Percentiles rank a stretch among this genome's conserved stretches.
These are phyloP conservation scores for Ganoderma resinaceum DNA, from an alignment of 1,284 basidiomycete genomes.

Conservation along the genomic window DNA sequence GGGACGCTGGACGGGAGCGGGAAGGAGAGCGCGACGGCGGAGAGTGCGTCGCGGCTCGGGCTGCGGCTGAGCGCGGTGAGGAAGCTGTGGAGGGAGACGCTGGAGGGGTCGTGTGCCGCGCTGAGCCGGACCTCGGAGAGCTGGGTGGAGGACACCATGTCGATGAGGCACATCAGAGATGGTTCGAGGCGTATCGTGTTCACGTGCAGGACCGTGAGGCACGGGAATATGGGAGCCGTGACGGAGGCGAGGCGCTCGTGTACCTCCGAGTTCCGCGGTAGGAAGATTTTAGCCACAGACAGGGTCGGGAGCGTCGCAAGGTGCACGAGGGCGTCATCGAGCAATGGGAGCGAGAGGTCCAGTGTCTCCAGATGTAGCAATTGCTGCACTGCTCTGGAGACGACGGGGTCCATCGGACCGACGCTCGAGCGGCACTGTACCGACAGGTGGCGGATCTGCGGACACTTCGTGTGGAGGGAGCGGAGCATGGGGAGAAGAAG, in stretches of 20 bases:
- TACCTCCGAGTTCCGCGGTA: slow-evolving; percentile 18
- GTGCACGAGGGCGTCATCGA: slow-evolving; percentile 26
- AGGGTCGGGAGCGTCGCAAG: slow-evolving; percentile 23
- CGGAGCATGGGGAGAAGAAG: slow-evolving; percentile 28
- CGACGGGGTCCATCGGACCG: slow-evolving; percentile 22
- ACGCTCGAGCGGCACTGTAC: slow-evolving; percentile 29
- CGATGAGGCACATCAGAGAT: slow-evolving; percentile 16
- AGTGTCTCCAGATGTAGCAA: slow-evolving; percentile 26
- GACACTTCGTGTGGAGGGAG: slow-evolving; percentile 23
- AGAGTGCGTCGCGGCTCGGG: slow-evolving; percentile 20
- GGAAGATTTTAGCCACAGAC: slow-evolving; percentile 26
- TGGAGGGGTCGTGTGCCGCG: slow-evolving; percentile 25
- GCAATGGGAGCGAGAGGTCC: slow-evolving; percentile 23
- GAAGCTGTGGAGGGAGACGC: slow-evolving; percentile 10
- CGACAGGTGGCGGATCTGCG: slow-evolving; percentile 24
- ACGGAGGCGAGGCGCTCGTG: slow-evolving; percentile 19
- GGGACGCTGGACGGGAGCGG: slow-evolving; percentile 27
- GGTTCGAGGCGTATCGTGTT: slow-evolving; percentile 23
- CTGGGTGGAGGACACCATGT: slow-evolving; percentile 21
- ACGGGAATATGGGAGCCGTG: slow-evolving; percentile 20
- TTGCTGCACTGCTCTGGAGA: slow-evolving; percentile 21
- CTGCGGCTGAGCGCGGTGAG: slow-evolving; percentile 16
- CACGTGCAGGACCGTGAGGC: slow-evolving; percentile 23
- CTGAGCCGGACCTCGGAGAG: slow-evolving; percentile 25
- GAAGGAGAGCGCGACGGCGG: slow-evolving; percentile 19